Percentiles rank a stretch among this genome's conserved stretches.
Evolutionary conservation across 352 stramenopile species (phyloP).

Genomic region (Globisporangium heterothallicum): DNA sequence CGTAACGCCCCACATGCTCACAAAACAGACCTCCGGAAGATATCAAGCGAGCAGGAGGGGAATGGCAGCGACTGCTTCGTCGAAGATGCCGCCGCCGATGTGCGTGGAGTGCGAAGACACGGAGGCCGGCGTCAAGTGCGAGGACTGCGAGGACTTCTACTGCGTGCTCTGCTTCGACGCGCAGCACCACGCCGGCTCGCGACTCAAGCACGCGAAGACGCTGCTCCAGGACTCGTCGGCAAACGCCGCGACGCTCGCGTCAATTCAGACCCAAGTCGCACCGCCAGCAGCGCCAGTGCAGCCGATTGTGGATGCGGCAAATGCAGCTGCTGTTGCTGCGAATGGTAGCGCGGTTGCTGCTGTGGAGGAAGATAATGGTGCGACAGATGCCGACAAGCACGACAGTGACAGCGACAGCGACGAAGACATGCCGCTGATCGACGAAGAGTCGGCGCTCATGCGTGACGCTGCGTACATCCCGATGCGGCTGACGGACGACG

Average conservation of each 20-base stretch:
- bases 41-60: not conserved
- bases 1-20: no score
- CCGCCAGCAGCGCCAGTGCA: not conserved
- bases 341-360: not conserved
- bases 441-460: constrained; percentile 17
- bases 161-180: constrained; percentile 72
- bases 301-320: not conserved
- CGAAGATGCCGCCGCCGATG: constrained; percentile 9
- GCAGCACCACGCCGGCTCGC: constrained; percentile 60
- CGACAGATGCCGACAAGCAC: constrained; percentile 19
- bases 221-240: constrained; percentile 11
- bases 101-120: constrained; percentile 65
- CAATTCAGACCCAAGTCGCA: constrained; percentile 7
- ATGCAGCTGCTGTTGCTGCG: not conserved
- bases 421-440: constrained; percentile 16
- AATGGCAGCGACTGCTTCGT: not conserved
- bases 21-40: not conserved
- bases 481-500: constrained; percentile 54
- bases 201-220: constrained; percentile 36
- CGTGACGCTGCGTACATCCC: constrained; percentile 56
- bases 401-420: constrained; percentile 32
- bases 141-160: constrained; percentile 67
- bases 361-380: constrained; percentile 19
- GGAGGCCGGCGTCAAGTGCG: constrained; percentile 54
- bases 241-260: constrained; percentile 12